Percentiles rank a stretch among this genome's conserved stretches.
Conservation (phyloP, 2,329 filamentous ascomycete genomes). For the Plenodomus tracheiphilus region DNA sequence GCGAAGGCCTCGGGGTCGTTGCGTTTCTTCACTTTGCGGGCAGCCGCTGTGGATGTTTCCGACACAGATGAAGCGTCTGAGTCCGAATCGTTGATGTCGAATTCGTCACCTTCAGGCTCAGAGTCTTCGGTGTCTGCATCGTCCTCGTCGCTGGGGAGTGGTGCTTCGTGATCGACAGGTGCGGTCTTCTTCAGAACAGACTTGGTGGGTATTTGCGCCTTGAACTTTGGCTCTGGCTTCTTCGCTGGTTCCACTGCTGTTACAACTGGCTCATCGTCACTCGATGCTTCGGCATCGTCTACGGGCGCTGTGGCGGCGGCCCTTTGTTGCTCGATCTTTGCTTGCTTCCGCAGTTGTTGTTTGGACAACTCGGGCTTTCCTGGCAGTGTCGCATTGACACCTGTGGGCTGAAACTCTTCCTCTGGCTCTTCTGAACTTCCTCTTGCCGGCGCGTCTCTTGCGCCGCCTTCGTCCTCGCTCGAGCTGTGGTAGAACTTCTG, state of each 20-base stretch:
- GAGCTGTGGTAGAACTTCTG: conserved; percentile 67
- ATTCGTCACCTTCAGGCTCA: conserved; percentile 44
- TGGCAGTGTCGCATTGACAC: conserved; percentile 24
- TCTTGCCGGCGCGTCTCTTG: conserved; percentile 33
- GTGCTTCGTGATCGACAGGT: conserved; percentile 33
- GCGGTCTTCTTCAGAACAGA: conserved; percentile 31
- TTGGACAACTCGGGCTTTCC: conserved; percentile 11
- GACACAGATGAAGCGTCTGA: conserved; percentile 40
- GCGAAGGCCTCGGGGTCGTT: conserved; percentile 92
- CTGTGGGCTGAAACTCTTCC: conserved; percentile 34
- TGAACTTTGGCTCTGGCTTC: conserved; percentile 27
- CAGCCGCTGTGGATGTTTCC: conserved; percentile 37
- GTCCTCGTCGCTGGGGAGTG: conserved; percentile 26
- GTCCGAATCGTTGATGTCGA: conserved; percentile 37
- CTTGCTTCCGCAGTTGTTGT: conserved; percentile 22
- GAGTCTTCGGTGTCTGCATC: conserved; percentile 11
- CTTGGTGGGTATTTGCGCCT: conserved; percentile 20
- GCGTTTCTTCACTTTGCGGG: conserved; percentile 70
- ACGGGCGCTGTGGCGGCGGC: conserved; percentile 14
- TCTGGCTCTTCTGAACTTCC: conserved; percentile 17
- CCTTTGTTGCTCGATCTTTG: conserved; percentile 19
- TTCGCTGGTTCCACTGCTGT: conserved; percentile 2
- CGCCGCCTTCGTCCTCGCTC: conserved; percentile 54
- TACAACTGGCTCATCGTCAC: conserved; percentile 5
- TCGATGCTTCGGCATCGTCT: conserved; percentile 13